These are phyloP conservation scores for Aspergillaceae sp. DNA, from an alignment of 2,329 filamentous ascomycete species.

Conservation along the genomic window DNA sequence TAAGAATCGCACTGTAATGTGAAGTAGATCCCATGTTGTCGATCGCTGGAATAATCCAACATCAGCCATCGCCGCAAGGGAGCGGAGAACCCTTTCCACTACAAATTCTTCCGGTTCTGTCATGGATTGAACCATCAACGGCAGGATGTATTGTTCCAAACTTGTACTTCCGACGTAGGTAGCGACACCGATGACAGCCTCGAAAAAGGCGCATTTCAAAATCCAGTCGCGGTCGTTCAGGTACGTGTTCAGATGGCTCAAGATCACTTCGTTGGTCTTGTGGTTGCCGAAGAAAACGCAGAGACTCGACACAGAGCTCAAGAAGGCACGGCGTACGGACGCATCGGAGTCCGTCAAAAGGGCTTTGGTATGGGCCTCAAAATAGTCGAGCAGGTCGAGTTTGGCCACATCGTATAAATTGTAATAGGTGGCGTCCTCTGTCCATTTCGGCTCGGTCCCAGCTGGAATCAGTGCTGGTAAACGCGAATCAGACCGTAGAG, in stretches of 20 bases:
- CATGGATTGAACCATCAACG: slow-evolving; percentile 89
- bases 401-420: slow-evolving; percentile 83
- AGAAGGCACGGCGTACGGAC: slow-evolving; percentile 79
- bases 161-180: slow-evolving; percentile 81
- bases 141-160: slow-evolving; percentile 89
- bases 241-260: slow-evolving; percentile 95
- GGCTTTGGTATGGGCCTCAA: slow-evolving; percentile 81
- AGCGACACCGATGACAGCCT: slow-evolving; percentile 86
- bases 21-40: slow-evolving; percentile 79
- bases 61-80: slow-evolving; percentile 77
- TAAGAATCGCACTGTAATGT: slow-evolving; percentile 73
- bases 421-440: slow-evolving; percentile 62
- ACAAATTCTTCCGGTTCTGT: slow-evolving; percentile 92
- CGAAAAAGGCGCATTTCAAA: slow-evolving; percentile 92
- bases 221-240: slow-evolving; percentile 95
- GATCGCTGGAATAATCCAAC: slow-evolving; percentile 78
- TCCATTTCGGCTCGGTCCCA: slow-evolving; percentile 60
- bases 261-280: slow-evolving; percentile 90
- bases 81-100: slow-evolving; percentile 80
- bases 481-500: slow-evolving; percentile 73
- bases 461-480: slow-evolving; percentile 70
- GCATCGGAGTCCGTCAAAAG: slow-evolving; percentile 80
- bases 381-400: slow-evolving; percentile 68
- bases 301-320: slow-evolving; percentile 81
- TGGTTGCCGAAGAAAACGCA: slow-evolving; percentile 91